A percentile compares a stretch with the other conserved stretches of the same genome.
phyloP scores from a whole-genome alignment of 192 early-diverging fungal species.

The Entrophospora sp. region DNA sequence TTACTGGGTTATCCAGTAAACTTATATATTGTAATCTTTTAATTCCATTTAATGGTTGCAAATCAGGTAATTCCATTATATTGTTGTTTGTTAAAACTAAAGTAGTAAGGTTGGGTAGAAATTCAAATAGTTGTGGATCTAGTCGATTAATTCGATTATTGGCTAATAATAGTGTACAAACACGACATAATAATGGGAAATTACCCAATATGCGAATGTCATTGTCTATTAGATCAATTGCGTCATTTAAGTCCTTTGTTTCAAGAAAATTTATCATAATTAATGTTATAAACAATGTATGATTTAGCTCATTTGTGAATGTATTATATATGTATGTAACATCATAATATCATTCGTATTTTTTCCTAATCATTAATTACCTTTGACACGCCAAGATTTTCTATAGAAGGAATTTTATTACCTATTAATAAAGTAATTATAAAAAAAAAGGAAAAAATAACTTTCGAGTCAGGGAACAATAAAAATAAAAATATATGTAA shows the following conservation, averaged over 20 bases:
- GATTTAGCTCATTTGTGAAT: too few relatives aligned
- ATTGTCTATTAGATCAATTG: conserved; percentile 90
- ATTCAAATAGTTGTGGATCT: conserved; percentile 52
- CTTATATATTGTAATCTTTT: conserved; percentile 49
- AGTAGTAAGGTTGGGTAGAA: conserved; percentile 67
- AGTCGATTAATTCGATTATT: conserved; percentile 88
- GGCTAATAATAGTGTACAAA: conserved; percentile 65
- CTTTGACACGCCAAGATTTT: conserved; percentile 93
- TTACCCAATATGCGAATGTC: conserved; percentile 76
- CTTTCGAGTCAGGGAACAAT: conserved; percentile 23
- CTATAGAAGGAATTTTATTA: conserved; percentile 81
- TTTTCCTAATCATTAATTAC: conserved; percentile 34
- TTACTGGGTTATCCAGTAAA: conserved; percentile 86
- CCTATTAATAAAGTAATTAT: conserved; percentile 36
- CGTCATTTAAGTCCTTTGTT: conserved; percentile 76
- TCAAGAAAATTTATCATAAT: too few relatives aligned
- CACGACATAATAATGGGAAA: conserved; percentile 74
- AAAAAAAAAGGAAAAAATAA: conserved; percentile 12
- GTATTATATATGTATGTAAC: not conserved
- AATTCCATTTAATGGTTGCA: conserved; percentile 59
- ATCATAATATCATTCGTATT: not conserved
- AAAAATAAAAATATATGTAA: not conserved
- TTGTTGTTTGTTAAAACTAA: conserved; percentile 86
- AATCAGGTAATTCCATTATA: conserved; percentile 73
- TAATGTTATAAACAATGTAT: too few relatives aligned